These are phyloP conservation scores for Zygotorulaspora chibaensis DNA, from an alignment of 805 yeast genomes.

Conservation along the genomic window DNA sequence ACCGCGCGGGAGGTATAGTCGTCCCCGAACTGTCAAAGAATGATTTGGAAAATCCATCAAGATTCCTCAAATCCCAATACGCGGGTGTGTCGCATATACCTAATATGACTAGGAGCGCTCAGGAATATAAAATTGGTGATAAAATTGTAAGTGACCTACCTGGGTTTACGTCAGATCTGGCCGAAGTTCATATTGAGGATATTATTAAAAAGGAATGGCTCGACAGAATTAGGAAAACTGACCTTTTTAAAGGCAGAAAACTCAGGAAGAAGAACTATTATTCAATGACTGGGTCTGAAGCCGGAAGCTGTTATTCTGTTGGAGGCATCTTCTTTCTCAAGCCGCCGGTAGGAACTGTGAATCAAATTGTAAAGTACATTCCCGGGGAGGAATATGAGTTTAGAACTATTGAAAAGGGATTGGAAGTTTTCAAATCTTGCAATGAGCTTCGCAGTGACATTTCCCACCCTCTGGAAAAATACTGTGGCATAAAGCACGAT, in stretches of 20 bases:
- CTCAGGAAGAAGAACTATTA: constrained; percentile 29
- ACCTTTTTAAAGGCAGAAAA: constrained; percentile 30
- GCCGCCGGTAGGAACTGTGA: constrained; percentile 49
- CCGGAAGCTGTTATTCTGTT: constrained; percentile 43
- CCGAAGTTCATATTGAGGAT: constrained; percentile 25
- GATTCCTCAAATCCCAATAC: constrained; percentile 16
- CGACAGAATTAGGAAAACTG: constrained; percentile 33
- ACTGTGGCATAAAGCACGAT: constrained; percentile 23
- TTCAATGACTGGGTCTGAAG: constrained; percentile 38
- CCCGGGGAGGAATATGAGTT: constrained; percentile 39
- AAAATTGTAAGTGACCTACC: constrained; percentile 38
- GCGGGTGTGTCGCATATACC: constrained; percentile 50
- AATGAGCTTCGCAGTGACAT: constrained; percentile 17
- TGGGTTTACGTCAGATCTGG: constrained; percentile 33
- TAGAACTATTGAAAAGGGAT: constrained; percentile 34
- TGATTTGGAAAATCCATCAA: constrained; percentile 2
- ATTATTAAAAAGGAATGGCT: constrained; percentile 30
- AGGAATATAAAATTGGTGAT: constrained; percentile 37
- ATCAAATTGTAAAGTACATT: constrained; percentile 45
- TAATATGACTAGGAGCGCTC: constrained; percentile 60
- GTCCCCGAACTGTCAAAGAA: constrained; percentile 6
- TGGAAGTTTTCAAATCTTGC: constrained; percentile 25
- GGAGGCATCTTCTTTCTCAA: constrained; percentile 61
- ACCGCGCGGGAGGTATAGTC: constrained; percentile 8
- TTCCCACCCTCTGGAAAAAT: constrained; percentile 32